Percentiles rank a stretch among this genome's conserved stretches.
Evolutionary conservation across 2,329 filamentous ascomycete genomes (phyloP).

Genomic region (Hymenoscyphus infarciens): DNA sequence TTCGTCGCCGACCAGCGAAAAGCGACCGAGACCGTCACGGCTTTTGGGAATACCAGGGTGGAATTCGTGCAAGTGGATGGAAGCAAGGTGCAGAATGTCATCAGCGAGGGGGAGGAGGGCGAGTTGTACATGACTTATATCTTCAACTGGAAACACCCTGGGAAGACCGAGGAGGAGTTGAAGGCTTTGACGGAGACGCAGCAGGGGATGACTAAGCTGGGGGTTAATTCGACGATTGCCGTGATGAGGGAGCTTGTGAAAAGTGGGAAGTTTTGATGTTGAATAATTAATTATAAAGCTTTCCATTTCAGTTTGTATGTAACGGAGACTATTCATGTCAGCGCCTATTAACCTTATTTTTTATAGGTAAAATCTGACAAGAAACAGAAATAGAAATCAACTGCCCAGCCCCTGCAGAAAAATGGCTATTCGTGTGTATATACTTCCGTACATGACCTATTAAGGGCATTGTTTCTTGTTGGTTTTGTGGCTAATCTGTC

Average conservation of each 20-base stretch:
- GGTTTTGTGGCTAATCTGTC: neutral
- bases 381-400: too few relatives aligned
- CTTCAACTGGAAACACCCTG: neutral
- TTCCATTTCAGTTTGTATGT: too few relatives aligned
- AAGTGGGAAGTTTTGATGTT: neutral
- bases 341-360: too few relatives aligned
- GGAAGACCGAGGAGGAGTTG: neutral
- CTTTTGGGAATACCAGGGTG: neutral
- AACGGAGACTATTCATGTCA: too few relatives aligned
- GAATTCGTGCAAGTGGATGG: neutral
- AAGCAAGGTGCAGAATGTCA: neutral
- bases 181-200: neutral
- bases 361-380: too few relatives aligned
- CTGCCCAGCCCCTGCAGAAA: too few relatives aligned
- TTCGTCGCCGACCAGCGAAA: neutral
- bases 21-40: neutral
- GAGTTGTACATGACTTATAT: neutral
- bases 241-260: neutral
- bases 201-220: neutral
- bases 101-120: neutral
- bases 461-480: neutral
- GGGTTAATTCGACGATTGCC: neutral
- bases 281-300: too few relatives aligned
- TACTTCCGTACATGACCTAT: neutral
- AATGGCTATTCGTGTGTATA: too few relatives aligned